A percentile compares a stretch with the other conserved stretches of the same genome.
phyloP scores from a whole-genome alignment of 306 rosid genomes.

The Quillaja saponaria region DNA sequence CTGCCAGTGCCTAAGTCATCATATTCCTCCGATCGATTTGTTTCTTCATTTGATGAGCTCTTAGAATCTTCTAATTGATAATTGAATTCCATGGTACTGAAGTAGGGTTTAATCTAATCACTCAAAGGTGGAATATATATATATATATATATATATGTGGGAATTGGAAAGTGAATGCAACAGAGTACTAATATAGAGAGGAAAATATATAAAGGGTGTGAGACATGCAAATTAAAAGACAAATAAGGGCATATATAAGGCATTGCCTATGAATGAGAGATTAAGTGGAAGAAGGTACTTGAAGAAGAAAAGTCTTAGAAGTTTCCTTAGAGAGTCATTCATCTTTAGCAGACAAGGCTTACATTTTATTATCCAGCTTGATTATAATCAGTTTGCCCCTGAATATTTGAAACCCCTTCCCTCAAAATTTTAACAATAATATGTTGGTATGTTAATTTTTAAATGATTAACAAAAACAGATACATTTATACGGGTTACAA shows the following conservation, averaged over 20 bases:
- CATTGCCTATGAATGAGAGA: constrained; percentile 40
- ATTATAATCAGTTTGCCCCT: too few species aligned
- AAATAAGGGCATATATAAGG: constrained; percentile 57
- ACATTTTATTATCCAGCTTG: too few species aligned
- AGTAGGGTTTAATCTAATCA: too few species aligned
- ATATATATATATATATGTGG: background rate
- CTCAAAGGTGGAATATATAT: too few species aligned
- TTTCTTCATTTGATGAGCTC: constrained; percentile 55
- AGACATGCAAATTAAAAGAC: constrained; percentile 54
- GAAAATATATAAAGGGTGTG: constrained; percentile 34
- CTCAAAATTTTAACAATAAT: too few species aligned
- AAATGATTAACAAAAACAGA: too few species aligned
- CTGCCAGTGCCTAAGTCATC: constrained; percentile 49
- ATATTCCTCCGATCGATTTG: constrained; percentile 45
- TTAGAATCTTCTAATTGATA: constrained; percentile 44
- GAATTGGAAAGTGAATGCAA: constrained; percentile 11
- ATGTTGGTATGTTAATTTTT: too few species aligned
- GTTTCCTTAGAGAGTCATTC: constrained; percentile 45
- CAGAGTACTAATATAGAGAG: constrained; percentile 42
- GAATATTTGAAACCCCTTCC: too few species aligned
- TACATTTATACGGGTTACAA: too few species aligned
- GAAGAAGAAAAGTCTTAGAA: constrained; percentile 55
- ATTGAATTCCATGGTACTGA: constrained; percentile 47
- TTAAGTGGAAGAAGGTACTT: constrained; percentile 37
- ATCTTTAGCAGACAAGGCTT: too few species aligned